Base-by-base conservation (phyloP, 2,329 filamentous ascomycete genomes). In the Aspergillus cejpii region DNA sequence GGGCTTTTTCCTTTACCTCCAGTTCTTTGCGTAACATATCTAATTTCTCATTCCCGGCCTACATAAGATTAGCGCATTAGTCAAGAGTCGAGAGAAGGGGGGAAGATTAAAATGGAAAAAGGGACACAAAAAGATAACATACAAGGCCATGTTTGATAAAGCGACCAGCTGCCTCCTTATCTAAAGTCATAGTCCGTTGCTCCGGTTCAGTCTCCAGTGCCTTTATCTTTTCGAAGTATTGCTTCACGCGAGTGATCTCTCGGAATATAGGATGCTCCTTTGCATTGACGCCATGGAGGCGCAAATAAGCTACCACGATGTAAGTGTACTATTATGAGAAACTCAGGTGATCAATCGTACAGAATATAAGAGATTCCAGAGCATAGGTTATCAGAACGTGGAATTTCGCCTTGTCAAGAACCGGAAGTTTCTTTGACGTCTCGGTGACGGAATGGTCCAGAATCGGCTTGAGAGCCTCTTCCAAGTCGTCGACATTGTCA, bases 331-430 rank as follows among this genome's bases (percentile, higher is more conserved):
- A 50, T 44, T 24, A 38, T 50, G 26, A 20, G 6, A 37, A 11
- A 14, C 23, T 3, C 8, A 41, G 11, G 11, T 10, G 23, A 15
- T 62, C 79, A 24, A 15, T 62, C 79, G 51, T 69, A 89, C 86
- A 85, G 67, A 94, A 97, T 6, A 98, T 72, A 7, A 95, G 73
- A 0, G 90, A 94, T 61, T 97, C 91, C 51, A 98, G 83, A 0
- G 90, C 79, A 65, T 97, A 98, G 14, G 88, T 85, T 41, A 84
- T 76, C 15, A 94, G 75, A n/a, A 92, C 83, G 63, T 94, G 88
- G 48, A 96, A 81, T 70, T 97, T 96, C 6, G 92, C 89, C 71
- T 88, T 90, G 73, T 97, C 91, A 49, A 98, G 76, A n/a, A 97
- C 76, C 1, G 91, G 90, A 21, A 97, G 75, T 62, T 88, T 88